Base-by-base conservation (phyloP, 108 stramenopile species). In the Thalassiosira profunda region DNA sequence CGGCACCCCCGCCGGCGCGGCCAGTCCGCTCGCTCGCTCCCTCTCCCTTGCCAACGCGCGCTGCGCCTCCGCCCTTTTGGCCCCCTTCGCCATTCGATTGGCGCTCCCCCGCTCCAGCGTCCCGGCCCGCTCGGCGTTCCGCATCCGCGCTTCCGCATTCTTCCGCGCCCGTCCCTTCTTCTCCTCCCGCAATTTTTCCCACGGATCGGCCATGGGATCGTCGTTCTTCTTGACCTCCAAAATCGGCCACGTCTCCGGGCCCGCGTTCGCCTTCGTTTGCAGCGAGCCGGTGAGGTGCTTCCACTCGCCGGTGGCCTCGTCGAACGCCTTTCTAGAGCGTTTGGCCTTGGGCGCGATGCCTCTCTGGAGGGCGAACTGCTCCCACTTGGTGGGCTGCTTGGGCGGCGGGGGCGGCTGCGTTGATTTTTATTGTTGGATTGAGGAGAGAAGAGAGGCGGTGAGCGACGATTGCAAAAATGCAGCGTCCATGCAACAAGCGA, bases 351-450 rank as follows among this genome's bases (percentile, higher is more conserved):
- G 87, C 35, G 89, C 79, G 58, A 95, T 92, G 40, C 91, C 94
- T 38, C 89, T 80, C 48, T 85, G 71, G 52, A 91, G 84, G 34
- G 92, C 92, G 66, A 96, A 96, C 70, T 92, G 77, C 64, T 93
- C 92, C 95, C 95, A 96, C 74, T 89, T 92, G 40, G 95, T 94
- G 44, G 84, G 84, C 73, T 85, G 55, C 66, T 96, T 96, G 26
- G 83, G 89, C 28, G 84, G 82, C n/a, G 95, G 95, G 15, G 91
- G 91, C 57, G 90, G 89, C 91, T 91, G 63, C 53, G 34, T 20
- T 56, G 23, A 68, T 52, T 40, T 44, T 69, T 45, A 35, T 53
- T 40, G 31, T 11, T 25, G 12, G 43, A 18, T 11, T 26, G 17
- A 33, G 44, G 24, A 52, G 5, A 18, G 4, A 40, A 33, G 11